These are phyloP conservation scores for Sordariomycetes sp. DNA, from an alignment of 2,329 filamentous ascomycete species.

Conservation along the genomic window DNA sequence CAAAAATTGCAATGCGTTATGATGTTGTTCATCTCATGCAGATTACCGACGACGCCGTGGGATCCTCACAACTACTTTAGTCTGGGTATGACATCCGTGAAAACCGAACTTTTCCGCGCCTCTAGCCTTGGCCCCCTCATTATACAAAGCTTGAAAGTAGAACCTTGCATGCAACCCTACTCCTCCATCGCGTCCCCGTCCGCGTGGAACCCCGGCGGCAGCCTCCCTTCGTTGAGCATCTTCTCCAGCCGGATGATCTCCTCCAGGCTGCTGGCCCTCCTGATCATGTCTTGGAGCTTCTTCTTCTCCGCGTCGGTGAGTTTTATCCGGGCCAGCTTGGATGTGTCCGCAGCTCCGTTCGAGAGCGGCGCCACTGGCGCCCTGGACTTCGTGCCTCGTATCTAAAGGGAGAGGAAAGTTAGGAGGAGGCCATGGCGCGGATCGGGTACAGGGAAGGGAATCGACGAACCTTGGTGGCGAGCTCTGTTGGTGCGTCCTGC, in stretches of 20 bases:
- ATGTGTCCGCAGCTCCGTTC: slow-evolving; percentile 16
- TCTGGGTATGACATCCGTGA: not conserved
- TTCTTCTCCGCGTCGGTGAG: slow-evolving; percentile 83
- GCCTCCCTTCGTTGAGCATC: slow-evolving; percentile 77
- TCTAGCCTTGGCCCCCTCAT: not conserved
- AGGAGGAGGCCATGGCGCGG: slow-evolving; percentile 1
- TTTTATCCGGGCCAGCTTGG: slow-evolving; percentile 67
- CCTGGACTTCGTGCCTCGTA: slow-evolving; percentile 75
- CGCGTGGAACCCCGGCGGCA: slow-evolving; percentile 58
- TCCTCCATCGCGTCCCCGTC: slow-evolving; percentile 50
- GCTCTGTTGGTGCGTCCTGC: slow-evolving; percentile 61
- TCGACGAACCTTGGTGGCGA: slow-evolving; percentile 56
- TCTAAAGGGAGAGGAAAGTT: slow-evolving; percentile 30
- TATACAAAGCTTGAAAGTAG: not conserved
- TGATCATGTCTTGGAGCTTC: slow-evolving; percentile 76
- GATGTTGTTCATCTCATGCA: not conserved
- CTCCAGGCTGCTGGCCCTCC: slow-evolving; percentile 76
- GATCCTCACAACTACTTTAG: not conserved
- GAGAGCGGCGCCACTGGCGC: slow-evolving; percentile 32
- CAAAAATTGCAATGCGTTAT: not conserved
- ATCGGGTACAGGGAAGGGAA: not conserved
- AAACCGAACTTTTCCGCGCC: not conserved
- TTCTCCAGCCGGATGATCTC: slow-evolving; percentile 89
- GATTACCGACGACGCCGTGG: not conserved
- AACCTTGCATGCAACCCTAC: slow-evolving; percentile 19